phyloP scores from a whole-genome alignment of 208 protist genomes.

The Leishmania guyanensis region DNA sequence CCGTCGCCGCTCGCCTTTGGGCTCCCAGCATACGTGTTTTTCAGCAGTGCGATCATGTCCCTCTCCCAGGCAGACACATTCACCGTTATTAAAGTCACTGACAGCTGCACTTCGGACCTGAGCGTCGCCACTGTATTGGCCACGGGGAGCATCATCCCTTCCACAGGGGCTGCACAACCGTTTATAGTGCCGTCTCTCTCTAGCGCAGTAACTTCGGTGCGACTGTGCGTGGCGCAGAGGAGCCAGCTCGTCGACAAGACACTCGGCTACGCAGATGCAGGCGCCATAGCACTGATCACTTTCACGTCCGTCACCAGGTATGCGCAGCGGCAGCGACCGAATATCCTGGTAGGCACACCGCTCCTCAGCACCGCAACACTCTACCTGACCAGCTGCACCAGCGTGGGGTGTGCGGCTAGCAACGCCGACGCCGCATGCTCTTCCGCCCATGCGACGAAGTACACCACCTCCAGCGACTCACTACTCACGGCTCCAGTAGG shows the following conservation, averaged over 20 bases:
- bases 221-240: slow-evolving; percentile 32
- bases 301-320: slow-evolving; percentile 52
- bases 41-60: slow-evolving; percentile 28
- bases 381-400: slow-evolving; percentile 48
- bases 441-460: slow-evolving; percentile 15
- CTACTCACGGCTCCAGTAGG: slow-evolving; percentile 29
- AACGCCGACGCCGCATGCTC: slow-evolving; percentile 28
- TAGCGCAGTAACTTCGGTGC: not conserved
- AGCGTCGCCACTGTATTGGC: slow-evolving; percentile 13
- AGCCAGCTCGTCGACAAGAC: slow-evolving; percentile 23
- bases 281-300: slow-evolving; percentile 13
- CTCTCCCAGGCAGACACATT: slow-evolving; percentile 33
- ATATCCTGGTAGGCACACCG: slow-evolving; percentile 47
- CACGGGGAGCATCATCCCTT: slow-evolving; percentile 31
- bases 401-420: slow-evolving; percentile 16
- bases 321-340: slow-evolving; percentile 42
- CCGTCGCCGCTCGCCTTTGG: slow-evolving; percentile 25
- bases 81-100: slow-evolving; percentile 21
- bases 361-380: slow-evolving; percentile 25
- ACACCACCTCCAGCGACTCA: slow-evolving; percentile 40
- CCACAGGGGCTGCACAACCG: slow-evolving; percentile 9
- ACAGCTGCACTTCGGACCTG: slow-evolving; percentile 34
- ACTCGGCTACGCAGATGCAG: slow-evolving; percentile 49
- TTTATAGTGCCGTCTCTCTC: slow-evolving; percentile 30
- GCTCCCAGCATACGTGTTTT: slow-evolving; percentile 37